Conservation (phyloP, 2,329 filamentous ascomycete genomes). For the Pestalotiopsis sp. region DNA sequence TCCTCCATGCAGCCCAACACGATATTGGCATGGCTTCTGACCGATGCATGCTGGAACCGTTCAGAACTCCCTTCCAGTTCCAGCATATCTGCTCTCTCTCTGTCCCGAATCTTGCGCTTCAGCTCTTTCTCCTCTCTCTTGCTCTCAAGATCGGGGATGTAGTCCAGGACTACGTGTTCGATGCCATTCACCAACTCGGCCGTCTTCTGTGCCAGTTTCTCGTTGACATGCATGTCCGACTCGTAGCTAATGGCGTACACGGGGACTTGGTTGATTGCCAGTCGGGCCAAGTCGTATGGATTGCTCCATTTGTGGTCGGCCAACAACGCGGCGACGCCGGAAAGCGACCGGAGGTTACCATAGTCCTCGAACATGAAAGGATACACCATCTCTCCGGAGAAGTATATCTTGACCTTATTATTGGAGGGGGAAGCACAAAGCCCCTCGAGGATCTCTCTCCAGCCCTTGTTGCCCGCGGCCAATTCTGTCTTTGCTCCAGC, state of each 20-base stretch:
- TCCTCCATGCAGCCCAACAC: neutral
- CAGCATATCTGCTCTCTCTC: no score
- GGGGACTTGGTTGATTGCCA: neutral
- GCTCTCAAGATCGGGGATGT: neutral
- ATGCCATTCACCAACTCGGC: neutral
- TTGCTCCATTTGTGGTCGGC: neutral
- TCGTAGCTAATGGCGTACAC: neutral
- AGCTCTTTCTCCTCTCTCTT: neutral
- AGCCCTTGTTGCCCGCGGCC: no score
- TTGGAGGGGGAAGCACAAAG: neutral
- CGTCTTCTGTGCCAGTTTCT: neutral
- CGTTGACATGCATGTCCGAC: constrained; percentile 3
- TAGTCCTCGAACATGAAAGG: constrained; percentile 24
- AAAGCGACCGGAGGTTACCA: constrained; percentile 8
- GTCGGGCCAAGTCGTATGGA: neutral
- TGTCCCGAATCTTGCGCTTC: neutral
- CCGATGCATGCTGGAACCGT: neutral
- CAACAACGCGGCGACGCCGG: neutral
- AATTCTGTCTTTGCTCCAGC: neutral
- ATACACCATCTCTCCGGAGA: constrained; percentile 28
- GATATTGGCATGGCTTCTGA: neutral
- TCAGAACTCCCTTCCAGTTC: no score
- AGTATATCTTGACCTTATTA: constrained; percentile 17
- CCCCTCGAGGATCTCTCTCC: neutral
- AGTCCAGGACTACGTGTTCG: neutral